These are phyloP conservation scores for Penicillium maclennaniae DNA, from an alignment of 495 filamentous ascomycete species.

Conservation along the genomic window DNA sequence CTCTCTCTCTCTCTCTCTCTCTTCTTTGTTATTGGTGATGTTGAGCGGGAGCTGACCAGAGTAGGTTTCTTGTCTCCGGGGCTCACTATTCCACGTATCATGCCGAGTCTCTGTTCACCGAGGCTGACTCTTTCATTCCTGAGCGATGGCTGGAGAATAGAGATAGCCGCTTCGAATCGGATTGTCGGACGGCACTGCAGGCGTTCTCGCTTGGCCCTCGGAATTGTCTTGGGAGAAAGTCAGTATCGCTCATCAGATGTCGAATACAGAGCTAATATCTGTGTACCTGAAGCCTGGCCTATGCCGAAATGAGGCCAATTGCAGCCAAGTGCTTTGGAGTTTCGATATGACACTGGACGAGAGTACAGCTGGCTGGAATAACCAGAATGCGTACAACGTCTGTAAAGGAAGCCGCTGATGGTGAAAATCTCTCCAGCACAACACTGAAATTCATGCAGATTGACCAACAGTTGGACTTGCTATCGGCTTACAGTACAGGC, in stretches of 20 bases:
- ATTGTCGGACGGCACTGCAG: constrained; percentile 25
- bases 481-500: too few relatives aligned
- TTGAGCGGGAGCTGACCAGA: neutral
- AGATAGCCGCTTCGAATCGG: constrained; percentile 18
- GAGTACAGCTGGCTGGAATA: constrained; percentile 32
- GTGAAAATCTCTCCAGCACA: constrained; percentile 16
- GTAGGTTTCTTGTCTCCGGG: constrained; percentile 10
- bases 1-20: too few relatives aligned
- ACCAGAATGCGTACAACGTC: constrained; percentile 30
- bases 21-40: neutral
- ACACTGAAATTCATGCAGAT: neutral
- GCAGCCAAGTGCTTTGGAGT: constrained; percentile 49
- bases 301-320: constrained; percentile 50
- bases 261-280: neutral
- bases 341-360: constrained; percentile 47
- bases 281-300: constrained; percentile 38
- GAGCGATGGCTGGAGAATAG: constrained; percentile 37
- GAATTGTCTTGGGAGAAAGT: constrained; percentile 39
- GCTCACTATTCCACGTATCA: constrained; percentile 21
- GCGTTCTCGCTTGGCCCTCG: constrained; percentile 38
- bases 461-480: too few relatives aligned
- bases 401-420: constrained; percentile 34
- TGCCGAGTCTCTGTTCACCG: constrained; percentile 12
- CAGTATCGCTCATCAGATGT: neutral
- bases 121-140: constrained; percentile 32